phyloP scores from a whole-genome alignment of 768 basidiomycete genomes.

The Auricularia heimuer region DNA sequence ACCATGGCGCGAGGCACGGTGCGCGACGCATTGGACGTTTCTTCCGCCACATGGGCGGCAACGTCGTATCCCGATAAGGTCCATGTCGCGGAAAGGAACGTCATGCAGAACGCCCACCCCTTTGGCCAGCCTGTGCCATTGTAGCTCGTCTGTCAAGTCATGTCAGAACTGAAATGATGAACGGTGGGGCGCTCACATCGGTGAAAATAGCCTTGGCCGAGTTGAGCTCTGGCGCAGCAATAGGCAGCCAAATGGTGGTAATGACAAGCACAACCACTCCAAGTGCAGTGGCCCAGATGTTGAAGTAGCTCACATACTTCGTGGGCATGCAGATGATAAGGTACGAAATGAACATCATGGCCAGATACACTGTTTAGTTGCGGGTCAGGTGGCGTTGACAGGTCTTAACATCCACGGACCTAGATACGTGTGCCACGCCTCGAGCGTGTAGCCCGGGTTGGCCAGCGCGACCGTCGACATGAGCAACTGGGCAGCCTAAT shows the following conservation, averaged over 20 bases:
- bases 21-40: background rate
- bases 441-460: background rate
- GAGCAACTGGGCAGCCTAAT: background rate
- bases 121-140: background rate
- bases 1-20: background rate
- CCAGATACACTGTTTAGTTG: background rate
- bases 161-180: background rate
- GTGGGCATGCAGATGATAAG: background rate
- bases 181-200: background rate
- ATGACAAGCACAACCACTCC: background rate
- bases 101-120: constrained; percentile 1
- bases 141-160: background rate
- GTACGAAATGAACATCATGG: background rate
- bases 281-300: background rate
- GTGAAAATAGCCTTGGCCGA: background rate
- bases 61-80: background rate
- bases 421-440: background rate
- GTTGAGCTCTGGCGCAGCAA: background rate
- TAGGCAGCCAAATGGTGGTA: background rate
- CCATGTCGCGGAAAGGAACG: background rate
- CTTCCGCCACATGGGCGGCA: background rate
- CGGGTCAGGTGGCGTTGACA: background rate
- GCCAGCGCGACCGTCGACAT: background rate
- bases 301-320: background rate
- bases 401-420: background rate